Base-by-base conservation (phyloP, 2,329 filamentous ascomycete genomes). In the Aspergillus ochraceus region DNA sequence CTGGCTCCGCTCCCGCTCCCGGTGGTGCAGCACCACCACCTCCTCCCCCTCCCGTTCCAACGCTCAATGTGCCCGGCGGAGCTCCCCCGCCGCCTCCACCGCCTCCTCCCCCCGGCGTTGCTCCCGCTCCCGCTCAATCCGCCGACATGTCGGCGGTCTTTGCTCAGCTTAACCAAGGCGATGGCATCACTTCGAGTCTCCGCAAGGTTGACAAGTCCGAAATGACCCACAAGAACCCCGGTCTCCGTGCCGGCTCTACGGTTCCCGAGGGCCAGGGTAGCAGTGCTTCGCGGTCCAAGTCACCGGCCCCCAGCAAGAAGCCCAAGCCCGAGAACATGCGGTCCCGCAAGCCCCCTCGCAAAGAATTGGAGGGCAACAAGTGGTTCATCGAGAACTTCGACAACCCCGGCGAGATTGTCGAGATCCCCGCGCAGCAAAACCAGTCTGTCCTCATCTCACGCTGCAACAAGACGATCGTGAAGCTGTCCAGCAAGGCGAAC, bases 201-300 rank as follows among this genome's bases (percentile, higher is more conserved):
- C 90, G 90, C 66, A 99, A 97, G 81, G 95, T 99, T 53, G 94
- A 97, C 79, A 90, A 89, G 73, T 95, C 90, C 56, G 84, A 98
- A 76, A 97, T 97, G 94, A 99, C 95, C 61, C 95, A 99, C 80
- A 98, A 98, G 82, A 99, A 99, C 78, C 95, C 95, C 14, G 86
- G 88, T 10, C 82, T 99, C 59, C 88, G 95, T 63, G 85, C 90
- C 24, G 82, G 82, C 61, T 90, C 90, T 12, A 84, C 86, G 2
- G 91, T 94, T 3, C 83, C 90, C 1, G 82, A 82, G 59, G 79
- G 84, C 59, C 82, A 56, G 79, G 80, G 79, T 52, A 85, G 83
- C 22, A 83, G 82, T 60, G 80, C 81, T 46, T 59, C 71, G 24
- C 85, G 91, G 52, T 87, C 85, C 58, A 96, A 95, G 83, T 96